Conservation (phyloP, 805 yeast species). For the Myxozyma mucilagina region DNA sequence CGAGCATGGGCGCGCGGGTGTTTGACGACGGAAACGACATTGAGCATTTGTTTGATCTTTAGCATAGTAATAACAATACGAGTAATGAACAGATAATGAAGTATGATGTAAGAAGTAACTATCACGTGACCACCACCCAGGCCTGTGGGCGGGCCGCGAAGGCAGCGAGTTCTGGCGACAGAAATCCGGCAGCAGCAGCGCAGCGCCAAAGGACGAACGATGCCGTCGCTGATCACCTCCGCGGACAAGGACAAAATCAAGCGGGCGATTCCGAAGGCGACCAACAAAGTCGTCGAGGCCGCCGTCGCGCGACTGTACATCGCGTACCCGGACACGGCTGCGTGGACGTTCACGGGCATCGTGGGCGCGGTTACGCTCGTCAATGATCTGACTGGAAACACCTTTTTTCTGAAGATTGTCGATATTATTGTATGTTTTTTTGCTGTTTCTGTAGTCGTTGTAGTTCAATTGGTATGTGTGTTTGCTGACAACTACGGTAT, state of each 20-base stretch:
- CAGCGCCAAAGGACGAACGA: neutral
- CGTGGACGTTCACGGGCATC: constrained; percentile 87
- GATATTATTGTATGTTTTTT: constrained; percentile 54
- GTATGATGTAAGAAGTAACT: neutral
- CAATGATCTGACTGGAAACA: constrained; percentile 92
- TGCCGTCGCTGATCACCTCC: constrained; percentile 41
- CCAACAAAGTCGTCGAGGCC: constrained; percentile 86
- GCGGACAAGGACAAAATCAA: constrained; percentile 87
- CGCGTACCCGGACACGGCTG: constrained; percentile 78
- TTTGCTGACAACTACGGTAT: no score
- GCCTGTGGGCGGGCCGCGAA: neutral
- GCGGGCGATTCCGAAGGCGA: constrained; percentile 81
- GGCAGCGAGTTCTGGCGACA: neutral
- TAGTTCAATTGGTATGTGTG: neutral
- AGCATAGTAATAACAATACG: neutral
- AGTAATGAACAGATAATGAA: neutral
- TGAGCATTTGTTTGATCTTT: neutral
- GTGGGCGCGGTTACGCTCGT: constrained; percentile 84
- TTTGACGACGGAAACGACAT: constrained; percentile 14
- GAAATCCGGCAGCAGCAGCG: neutral
- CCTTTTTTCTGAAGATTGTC: constrained; percentile 84
- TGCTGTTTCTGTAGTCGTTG: neutral
- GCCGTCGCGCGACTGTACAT: constrained; percentile 86
- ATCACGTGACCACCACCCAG: neutral
- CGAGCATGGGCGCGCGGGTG: neutral